Evolutionary conservation across 139 green algal species (phyloP).

Genomic region (Edaphochlamys debaryana): DNA sequence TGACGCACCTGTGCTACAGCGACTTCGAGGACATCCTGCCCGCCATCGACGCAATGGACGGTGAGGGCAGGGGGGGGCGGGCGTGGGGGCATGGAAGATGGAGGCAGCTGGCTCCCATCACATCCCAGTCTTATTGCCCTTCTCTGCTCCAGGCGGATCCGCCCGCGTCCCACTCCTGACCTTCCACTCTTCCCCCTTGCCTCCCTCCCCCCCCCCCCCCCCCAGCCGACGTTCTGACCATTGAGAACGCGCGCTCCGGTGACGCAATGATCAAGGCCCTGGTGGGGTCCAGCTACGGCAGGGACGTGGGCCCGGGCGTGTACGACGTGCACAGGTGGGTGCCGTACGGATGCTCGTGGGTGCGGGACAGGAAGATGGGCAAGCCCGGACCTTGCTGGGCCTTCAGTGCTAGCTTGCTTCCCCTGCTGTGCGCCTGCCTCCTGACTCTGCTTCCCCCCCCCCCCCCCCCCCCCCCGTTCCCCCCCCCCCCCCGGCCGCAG

Average conservation of each 20-base stretch:
- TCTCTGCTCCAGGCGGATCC: too few species aligned
- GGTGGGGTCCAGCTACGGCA: constrained; percentile 70
- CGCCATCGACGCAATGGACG: constrained; percentile 81
- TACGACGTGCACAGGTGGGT: constrained; percentile 96
- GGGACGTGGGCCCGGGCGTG: constrained; percentile 86
- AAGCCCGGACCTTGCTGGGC: too few species aligned
- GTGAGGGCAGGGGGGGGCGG: constrained; percentile 36
- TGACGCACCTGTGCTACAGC: constrained; percentile 95
- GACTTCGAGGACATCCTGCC: constrained; percentile 91
- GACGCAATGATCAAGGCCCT: constrained; percentile 85
- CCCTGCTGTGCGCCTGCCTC: too few species aligned
- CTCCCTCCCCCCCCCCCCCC: neutral
- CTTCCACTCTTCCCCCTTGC: neutral
- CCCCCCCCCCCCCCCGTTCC: too few species aligned
- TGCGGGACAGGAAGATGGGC: too few species aligned
- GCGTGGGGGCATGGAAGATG: too few species aligned
- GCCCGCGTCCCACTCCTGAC: neutral
- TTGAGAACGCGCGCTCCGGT: constrained; percentile 89
- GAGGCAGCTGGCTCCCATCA: too few species aligned
- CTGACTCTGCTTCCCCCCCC: too few species aligned
- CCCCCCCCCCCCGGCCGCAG: too few species aligned
- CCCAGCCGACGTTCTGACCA: constrained; percentile 93
- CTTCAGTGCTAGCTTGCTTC: too few species aligned
- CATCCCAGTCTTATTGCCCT: too few species aligned
- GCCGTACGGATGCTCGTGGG: too few species aligned